Percentiles rank a stretch among this genome's conserved stretches.
Conservation (phyloP, 208 protist species). For the Angomonas deanei region DNA sequence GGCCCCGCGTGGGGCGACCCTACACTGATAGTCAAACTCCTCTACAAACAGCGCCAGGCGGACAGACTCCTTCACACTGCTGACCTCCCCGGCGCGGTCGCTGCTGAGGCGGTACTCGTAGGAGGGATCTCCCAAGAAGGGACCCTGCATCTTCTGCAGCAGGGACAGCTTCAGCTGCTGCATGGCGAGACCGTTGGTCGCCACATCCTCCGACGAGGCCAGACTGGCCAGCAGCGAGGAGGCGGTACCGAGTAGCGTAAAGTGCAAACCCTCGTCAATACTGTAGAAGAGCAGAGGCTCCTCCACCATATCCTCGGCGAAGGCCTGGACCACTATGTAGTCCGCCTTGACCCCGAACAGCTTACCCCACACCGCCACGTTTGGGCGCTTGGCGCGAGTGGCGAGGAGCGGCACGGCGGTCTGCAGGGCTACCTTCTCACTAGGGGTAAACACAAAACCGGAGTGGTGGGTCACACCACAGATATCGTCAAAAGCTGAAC, state of each 20-base stretch:
- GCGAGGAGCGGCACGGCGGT: conserved; percentile 69
- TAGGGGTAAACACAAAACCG: conserved; percentile 26
- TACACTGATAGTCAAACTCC: conserved; percentile 76
- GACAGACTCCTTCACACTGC: conserved; percentile 67
- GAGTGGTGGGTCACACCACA: neutral
- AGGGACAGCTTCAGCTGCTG: conserved; percentile 63
- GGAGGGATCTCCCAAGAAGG: conserved; percentile 78
- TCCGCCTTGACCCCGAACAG: conserved; percentile 78
- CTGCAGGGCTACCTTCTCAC: conserved; percentile 61
- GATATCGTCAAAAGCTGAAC: neutral
- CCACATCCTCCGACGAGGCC: neutral
- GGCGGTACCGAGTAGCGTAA: conserved; percentile 71
- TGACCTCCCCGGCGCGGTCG: conserved; percentile 8
- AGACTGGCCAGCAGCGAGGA: conserved; percentile 40
- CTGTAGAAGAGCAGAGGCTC: conserved; percentile 80
- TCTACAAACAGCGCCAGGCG: conserved; percentile 79
- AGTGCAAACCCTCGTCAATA: conserved; percentile 69
- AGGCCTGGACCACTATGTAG: conserved; percentile 79
- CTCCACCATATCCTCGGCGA: conserved; percentile 65
- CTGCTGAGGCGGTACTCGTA: conserved; percentile 80
- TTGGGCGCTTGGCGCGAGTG: conserved; percentile 48
- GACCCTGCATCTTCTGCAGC: conserved; percentile 57
- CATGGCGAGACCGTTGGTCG: conserved; percentile 27
- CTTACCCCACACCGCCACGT: conserved; percentile 79
- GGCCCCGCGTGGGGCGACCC: conserved; percentile 75